Percentiles rank a stretch among this genome's conserved stretches.
phyloP scores from a whole-genome alignment of 108 stramenopile species.

The Licmophora abbreviata region DNA sequence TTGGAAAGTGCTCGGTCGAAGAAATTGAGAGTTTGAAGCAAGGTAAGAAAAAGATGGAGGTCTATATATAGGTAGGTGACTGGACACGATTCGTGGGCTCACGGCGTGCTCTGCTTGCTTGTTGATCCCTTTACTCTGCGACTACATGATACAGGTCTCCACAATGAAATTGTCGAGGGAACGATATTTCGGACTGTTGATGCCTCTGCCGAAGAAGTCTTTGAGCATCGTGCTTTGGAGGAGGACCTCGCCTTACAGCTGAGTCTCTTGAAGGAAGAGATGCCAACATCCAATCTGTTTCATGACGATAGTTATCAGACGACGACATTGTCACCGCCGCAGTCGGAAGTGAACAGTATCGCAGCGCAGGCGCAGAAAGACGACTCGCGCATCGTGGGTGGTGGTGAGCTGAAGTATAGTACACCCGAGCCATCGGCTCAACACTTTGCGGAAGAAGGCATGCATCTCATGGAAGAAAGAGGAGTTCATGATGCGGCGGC shows the following conservation, averaged over 20 bases:
- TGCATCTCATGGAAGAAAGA: no score
- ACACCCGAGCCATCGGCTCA: no score
- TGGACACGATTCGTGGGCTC: no score
- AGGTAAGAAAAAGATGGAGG: slow-evolving; percentile 4
- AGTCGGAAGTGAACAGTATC: no score
- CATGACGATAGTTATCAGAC: slow-evolving; percentile 10
- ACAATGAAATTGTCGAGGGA: slow-evolving; percentile 13
- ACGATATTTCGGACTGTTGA: slow-evolving; percentile 1
- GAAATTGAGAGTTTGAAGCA: slow-evolving; percentile 14
- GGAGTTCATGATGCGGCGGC: no score
- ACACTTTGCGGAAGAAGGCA: no score
- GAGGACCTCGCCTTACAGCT: slow-evolving; percentile 16
- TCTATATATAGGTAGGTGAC: no score
- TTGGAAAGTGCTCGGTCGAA: slow-evolving; percentile 13
- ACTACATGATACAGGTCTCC: slow-evolving; percentile 6
- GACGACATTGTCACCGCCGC: no score
- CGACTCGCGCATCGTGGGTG: no score
- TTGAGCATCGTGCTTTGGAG: slow-evolving; percentile 12
- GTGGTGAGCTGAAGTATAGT: no score
- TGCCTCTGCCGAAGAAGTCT: slow-evolving; percentile 3
- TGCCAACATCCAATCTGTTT: slow-evolving; percentile 12
- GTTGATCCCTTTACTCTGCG: neutral
- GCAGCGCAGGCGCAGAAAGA: no score
- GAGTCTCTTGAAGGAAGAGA: slow-evolving; percentile 7
- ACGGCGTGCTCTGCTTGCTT: neutral